Conservation (phyloP, 2,329 filamentous ascomycete species). For the Alternaria ventricosa region DNA sequence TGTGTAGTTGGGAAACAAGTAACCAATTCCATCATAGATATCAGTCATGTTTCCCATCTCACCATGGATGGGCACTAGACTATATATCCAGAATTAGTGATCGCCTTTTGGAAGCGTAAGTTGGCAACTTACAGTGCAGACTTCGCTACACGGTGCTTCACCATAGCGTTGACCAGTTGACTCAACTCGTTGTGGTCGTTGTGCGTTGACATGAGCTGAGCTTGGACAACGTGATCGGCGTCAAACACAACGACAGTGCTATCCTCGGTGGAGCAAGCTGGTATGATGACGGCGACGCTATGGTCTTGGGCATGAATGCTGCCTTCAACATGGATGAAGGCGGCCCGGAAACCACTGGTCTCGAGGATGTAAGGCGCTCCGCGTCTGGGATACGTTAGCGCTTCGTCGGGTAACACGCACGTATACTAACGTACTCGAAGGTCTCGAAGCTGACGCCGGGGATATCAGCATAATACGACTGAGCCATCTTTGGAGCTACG, state of each 20-base stretch:
- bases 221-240: background rate
- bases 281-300: background rate
- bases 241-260: background rate
- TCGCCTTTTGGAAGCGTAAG: background rate
- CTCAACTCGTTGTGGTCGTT: background rate
- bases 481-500: background rate
- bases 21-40: background rate
- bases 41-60: background rate
- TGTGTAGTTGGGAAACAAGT: background rate
- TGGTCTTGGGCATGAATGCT: background rate
- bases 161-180: background rate
- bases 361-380: background rate
- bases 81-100: background rate
- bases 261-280: background rate
- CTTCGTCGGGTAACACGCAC: background rate
- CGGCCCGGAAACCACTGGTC: background rate
- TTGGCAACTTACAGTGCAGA: background rate
- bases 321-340: background rate
- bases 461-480: background rate
- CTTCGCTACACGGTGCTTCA: background rate
- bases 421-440: background rate
- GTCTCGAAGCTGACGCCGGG: background rate
- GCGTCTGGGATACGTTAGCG: background rate
- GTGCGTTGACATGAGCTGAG: background rate
- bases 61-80: background rate